Base-by-base conservation (phyloP, 768 basidiomycete species). In the Erythrobasidium yunnanense region DNA sequence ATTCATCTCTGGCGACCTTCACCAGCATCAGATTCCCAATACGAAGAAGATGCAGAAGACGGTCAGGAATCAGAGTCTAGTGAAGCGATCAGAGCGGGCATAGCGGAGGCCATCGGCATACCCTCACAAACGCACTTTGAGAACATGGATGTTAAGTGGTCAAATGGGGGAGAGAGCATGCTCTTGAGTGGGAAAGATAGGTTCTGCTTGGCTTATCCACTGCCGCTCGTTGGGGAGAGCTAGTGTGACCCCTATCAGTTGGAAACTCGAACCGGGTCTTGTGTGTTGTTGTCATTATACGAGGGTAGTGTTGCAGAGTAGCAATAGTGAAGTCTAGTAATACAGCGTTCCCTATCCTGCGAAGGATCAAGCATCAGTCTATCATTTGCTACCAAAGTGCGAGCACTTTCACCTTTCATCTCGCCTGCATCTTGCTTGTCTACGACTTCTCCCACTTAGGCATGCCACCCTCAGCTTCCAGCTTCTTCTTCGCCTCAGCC, bases 381-480 rank as follows among this genome's bases (percentile, higher is more conserved):
- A n/a, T n/a, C n/a, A n/a, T n/a, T n/a, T n/a, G n/a, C n/a, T n/a
- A n/a, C n/a, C n/a, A n/a, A n/a, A n/a, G n/a, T n/a, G n/a, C n/a
- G n/a, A n/a, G n/a, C n/a, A n/a, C n/a, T n/a, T n/a, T n/a, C n/a
- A n/a, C n/a, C n/a, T n/a, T n/a, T n/a, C n/a, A n/a, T n/a, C n/a
- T n/a, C n/a, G n/a, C n/a, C n/a, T n/a, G n/a, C n/a, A n/a, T n/a
- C n/a, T n/a, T n/a, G n/a, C n/a, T n/a, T n/a, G 49, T 25, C 49
- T 51, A 63, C 27, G 60, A 63, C 60, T 63, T 63, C 47, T 63
- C 60, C 45, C 47, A 63, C 60, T 63, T 63, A 6, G 60, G 60
- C 6, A 63, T 4, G 3, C 60, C 30, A n/a, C 60, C 60, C 42
- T 63, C 60, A n/a, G 47, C n/a, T 13, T 63, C 60, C 11, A 63